Base-by-base conservation (phyloP, 208 protist species). In the Acanthamoeba sp. region DNA sequence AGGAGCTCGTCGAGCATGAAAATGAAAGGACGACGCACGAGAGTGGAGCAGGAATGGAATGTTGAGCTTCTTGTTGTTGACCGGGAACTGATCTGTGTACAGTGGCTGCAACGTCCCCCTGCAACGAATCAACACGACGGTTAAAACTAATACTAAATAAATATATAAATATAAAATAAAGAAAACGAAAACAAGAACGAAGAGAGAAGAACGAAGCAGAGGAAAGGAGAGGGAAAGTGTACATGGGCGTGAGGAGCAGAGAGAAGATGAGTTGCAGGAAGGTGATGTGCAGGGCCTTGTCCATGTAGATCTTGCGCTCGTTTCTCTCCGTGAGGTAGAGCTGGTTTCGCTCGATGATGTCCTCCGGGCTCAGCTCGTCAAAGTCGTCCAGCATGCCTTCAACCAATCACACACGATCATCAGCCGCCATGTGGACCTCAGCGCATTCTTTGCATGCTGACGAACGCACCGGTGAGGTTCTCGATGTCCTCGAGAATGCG, bases 61-160 rank as follows among this genome's bases (percentile, higher is more conserved):
- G 94, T 97, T 97, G 20, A 95, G 55, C 66, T 97, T 97, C 57
- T 96, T 96, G 27, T 95, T 90, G 34, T 95, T 95, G 27, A 96
- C 42, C 59, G 96, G 96, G 27, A 93, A 97, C 66, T 97, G 96
- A 29, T 96, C 95, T 2, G 89, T 92, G 84, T 97, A 97, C 27
- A 94, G 59, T 32, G 91, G 76, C 52, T 97, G 95, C 7, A 97
- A 34, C 20, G 90, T 95, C 27, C 66, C 95, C n/a, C 64, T 69
- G 16, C 20, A 88, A 88, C 0, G 48, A 22, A 20, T 18, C 48
- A 38, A 16, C 32, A 38, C 57, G 9, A 16, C 45, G 4, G 48
- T 52, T 52, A 14, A 48, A 48, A 48, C 42, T 48, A 10, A 48
- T 48, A 10, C 6, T 1, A 52, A 52, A 1, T 22, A 52, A 52